phyloP scores from a whole-genome alignment of 257 asterid species.

The Handroanthus guayacan region DNA sequence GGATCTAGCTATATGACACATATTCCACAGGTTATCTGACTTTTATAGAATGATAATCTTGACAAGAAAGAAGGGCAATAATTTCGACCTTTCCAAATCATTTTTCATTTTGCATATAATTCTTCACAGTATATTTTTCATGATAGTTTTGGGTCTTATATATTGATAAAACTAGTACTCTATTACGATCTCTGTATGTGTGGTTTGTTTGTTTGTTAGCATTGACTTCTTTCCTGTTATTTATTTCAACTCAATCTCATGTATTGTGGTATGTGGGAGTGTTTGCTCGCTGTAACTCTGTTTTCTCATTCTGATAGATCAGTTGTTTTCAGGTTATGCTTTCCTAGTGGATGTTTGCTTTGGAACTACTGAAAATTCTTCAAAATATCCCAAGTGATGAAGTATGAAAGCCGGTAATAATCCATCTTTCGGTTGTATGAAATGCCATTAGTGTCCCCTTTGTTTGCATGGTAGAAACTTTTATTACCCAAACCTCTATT shows the following conservation, averaged over 20 bases:
- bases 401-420: slow-evolving; percentile 56
- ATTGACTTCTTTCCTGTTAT: background rate
- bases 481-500: background rate
- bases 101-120: background rate
- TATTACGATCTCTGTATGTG: background rate
- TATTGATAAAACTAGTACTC: background rate
- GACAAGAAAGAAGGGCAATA: slow-evolving; percentile 7
- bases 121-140: background rate
- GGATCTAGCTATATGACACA: background rate
- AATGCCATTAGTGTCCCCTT: background rate
- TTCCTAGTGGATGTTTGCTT: slow-evolving; percentile 56
- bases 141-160: too few relatives aligned
- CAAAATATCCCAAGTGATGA: slow-evolving; percentile 51
- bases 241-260: slow-evolving; percentile 2
- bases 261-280: background rate
- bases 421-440: slow-evolving; percentile 14
- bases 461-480: background rate
- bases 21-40: background rate
- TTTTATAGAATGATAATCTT: background rate
- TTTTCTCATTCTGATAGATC: slow-evolving; percentile 33
- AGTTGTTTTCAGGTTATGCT: slow-evolving; percentile 26
- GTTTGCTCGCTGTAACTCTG: slow-evolving; percentile 13
- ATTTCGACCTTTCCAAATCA: background rate
- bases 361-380: slow-evolving; percentile 55
- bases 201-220: slow-evolving; percentile 13